Conservation (phyloP, 306 rosid genomes). For the Lathyrus aphaca region DNA sequence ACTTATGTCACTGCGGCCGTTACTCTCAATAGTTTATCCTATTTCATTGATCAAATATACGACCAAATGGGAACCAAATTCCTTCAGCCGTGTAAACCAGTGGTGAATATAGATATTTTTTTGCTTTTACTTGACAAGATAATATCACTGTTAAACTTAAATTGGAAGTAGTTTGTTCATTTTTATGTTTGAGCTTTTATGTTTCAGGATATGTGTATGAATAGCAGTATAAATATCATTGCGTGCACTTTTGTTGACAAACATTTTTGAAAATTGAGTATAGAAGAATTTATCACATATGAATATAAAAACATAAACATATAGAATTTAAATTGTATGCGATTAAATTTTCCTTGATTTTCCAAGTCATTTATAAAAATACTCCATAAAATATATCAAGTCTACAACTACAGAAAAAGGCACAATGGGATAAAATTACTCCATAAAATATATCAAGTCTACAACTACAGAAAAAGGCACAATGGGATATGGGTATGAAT, state of each 20-base stretch:
- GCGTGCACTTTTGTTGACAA: background rate
- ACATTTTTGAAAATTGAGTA: background rate
- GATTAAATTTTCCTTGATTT: background rate
- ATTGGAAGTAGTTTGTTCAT: constrained; percentile 2
- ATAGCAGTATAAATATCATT: background rate
- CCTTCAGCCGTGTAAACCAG: constrained; percentile 18
- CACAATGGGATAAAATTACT: too few relatives aligned
- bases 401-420: constrained; percentile 5
- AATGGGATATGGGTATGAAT: too few relatives aligned
- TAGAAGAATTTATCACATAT: background rate
- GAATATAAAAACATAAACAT: background rate
- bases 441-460: too few relatives aligned
- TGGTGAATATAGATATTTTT: background rate
- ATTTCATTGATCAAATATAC: constrained; percentile 31
- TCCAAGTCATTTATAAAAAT: background rate
- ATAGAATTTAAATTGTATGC: background rate
- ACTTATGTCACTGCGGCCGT: background rate
- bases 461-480: too few relatives aligned
- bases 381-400: background rate
- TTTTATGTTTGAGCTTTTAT: background rate
- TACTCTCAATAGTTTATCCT: background rate
- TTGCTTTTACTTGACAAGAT: constrained; percentile 6
- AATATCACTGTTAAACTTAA: background rate
- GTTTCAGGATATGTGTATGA: constrained; percentile 4
- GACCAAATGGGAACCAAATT: background rate